Conservation (phyloP, 768 basidiomycete genomes). For the Dictyophora rubrovolvata region DNA sequence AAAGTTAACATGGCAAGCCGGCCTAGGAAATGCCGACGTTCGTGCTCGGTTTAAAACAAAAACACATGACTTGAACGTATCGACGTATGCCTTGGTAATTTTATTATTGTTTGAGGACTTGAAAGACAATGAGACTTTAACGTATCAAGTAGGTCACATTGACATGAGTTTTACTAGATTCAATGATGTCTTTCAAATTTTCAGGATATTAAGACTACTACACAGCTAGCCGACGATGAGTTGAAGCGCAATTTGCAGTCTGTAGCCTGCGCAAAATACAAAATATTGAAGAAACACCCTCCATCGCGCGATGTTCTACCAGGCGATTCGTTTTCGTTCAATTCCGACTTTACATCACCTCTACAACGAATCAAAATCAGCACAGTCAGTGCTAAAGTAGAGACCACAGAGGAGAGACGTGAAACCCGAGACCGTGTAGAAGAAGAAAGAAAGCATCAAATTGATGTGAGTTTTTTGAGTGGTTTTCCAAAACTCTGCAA, state of each 20-base stretch:
- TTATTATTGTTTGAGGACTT: constrained; percentile 78
- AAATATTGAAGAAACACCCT: constrained; percentile 85
- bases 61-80: constrained; percentile 85
- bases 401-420: constrained; percentile 75
- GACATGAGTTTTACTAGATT: background rate
- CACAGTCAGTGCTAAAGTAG: constrained; percentile 80
- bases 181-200: background rate
- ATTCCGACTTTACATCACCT: constrained; percentile 65
- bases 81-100: constrained; percentile 81
- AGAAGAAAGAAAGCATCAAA: constrained; percentile 82
- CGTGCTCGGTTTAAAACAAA: constrained; percentile 67
- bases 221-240: constrained; percentile 63
- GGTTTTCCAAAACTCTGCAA: constrained; percentile 3
- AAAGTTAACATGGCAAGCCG: constrained; percentile 84
- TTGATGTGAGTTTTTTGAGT: constrained; percentile 49
- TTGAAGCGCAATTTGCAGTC: constrained; percentile 92
- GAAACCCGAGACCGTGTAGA: constrained; percentile 88
- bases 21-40: constrained; percentile 85
- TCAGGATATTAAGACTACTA: constrained; percentile 77
- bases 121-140: constrained; percentile 55
- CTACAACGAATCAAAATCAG: constrained; percentile 89
- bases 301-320: constrained; percentile 70
- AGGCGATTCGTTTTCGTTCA: constrained; percentile 84
- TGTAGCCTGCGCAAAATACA: constrained; percentile 89
- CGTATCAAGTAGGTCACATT: constrained; percentile 51